Conservation (phyloP, 352 stramenopile genomes). For the Globisporangium splendens region DNA sequence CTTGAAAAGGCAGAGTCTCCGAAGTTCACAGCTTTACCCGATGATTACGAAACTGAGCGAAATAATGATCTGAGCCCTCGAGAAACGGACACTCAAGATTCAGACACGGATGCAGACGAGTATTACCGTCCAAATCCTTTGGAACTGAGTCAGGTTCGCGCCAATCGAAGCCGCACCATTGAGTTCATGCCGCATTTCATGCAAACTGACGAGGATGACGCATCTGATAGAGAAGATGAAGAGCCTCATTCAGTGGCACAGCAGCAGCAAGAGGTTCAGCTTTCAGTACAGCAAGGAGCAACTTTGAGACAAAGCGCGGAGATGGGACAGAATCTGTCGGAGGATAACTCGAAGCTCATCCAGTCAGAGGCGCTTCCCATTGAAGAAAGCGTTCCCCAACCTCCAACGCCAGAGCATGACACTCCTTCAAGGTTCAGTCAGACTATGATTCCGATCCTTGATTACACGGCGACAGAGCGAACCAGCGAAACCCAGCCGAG, state of each 20-base stretch:
- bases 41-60: background rate
- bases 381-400: no score
- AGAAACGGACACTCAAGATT: background rate
- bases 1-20: background rate
- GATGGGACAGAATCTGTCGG: no score
- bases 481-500: constrained; percentile 7
- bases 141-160: constrained; percentile 14
- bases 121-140: constrained; percentile 12
- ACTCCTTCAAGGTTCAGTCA: constrained; percentile 11
- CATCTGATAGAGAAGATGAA: background rate
- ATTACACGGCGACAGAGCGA: constrained; percentile 3
- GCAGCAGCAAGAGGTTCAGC: background rate
- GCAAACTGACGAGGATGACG: background rate
- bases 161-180: constrained; percentile 18
- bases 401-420: background rate
- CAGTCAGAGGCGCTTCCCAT: no score
- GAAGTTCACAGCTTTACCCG: background rate
- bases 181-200: constrained; percentile 19
- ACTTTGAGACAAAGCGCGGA: background rate
- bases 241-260: background rate
- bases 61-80: constrained; percentile 1
- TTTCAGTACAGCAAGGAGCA: no score
- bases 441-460: constrained; percentile 16
- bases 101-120: constrained; percentile 6
- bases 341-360: no score